A percentile compares a stretch with the other conserved stretches of the same genome.
Conservation (phyloP, 352 stramenopile genomes). For the Pythium dissotocum region DNA sequence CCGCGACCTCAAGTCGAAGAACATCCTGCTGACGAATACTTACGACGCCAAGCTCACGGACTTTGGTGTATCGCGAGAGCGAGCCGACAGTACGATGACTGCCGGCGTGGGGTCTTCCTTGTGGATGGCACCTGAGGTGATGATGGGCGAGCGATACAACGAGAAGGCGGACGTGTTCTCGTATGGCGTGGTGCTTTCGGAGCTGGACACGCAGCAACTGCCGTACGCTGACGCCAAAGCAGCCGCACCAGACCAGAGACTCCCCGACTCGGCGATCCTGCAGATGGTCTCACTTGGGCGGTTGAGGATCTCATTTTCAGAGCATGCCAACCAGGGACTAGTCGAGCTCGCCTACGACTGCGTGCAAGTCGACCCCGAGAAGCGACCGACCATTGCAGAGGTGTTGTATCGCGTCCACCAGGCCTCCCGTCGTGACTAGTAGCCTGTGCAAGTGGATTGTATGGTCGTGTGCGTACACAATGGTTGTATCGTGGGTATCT, state of each 20-base stretch:
- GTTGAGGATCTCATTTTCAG: not conserved
- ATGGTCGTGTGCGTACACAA: too few species aligned
- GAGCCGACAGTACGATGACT: not conserved
- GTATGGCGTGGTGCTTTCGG: not conserved
- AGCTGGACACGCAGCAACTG: not conserved
- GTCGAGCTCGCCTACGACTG: not conserved
- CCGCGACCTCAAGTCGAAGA: too few species aligned
- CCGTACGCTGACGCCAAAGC: too few species aligned
- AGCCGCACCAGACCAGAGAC: too few species aligned
- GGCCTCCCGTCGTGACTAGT: not conserved
- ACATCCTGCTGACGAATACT: too few species aligned
- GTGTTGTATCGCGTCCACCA: not conserved
- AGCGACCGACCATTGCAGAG: not conserved
- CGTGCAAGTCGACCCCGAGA: not conserved
- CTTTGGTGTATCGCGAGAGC: not conserved
- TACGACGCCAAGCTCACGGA: not conserved
- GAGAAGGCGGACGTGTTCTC: not conserved
- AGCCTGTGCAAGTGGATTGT: too few species aligned
- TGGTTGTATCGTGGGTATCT: too few species aligned
- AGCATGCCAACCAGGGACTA: not conserved
- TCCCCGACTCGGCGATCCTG: not conserved
- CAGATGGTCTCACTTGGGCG: not conserved
- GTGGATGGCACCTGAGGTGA: not conserved
- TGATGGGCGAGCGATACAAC: not conserved
- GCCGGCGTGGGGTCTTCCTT: not conserved